phyloP scores from a whole-genome alignment of 306 rosid genomes.

The Pueraria montana region DNA sequence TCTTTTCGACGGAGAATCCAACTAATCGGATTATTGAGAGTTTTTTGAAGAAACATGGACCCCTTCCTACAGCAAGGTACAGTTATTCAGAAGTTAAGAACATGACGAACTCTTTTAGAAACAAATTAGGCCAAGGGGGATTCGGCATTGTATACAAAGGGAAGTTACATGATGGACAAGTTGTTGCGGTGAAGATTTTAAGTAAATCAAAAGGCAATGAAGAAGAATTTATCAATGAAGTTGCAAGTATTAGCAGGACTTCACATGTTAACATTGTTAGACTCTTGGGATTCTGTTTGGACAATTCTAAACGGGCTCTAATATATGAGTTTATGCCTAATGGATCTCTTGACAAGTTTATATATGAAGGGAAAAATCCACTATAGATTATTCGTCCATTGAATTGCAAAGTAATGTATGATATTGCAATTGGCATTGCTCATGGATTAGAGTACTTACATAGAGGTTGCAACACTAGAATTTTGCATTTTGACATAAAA shows the following conservation, averaged over 20 bases:
- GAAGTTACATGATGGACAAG: neutral
- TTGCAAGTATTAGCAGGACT: neutral
- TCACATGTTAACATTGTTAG: neutral
- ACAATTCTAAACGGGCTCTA: neutral
- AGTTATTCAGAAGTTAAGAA: neutral
- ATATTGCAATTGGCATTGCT: conserved; percentile 56
- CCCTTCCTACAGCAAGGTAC: neutral
- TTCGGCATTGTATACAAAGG: neutral
- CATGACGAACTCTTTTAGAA: neutral
- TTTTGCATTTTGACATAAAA: conserved; percentile 61
- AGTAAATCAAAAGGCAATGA: neutral
- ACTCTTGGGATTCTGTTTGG: neutral
- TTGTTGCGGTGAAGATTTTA: neutral
- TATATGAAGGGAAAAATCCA: neutral
- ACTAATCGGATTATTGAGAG: neutral
- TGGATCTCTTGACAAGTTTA: neutral
- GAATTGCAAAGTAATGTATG: conserved; percentile 40
- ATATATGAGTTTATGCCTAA: neutral
- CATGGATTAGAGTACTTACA: conserved; percentile 60
- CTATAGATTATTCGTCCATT: neutral
- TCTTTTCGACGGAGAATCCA: neutral
- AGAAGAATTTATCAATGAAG: neutral
- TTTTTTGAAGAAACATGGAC: neutral
- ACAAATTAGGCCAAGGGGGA: neutral
- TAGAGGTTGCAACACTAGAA: conserved; percentile 53